phyloP scores from a whole-genome alignment of 305 asterid species.

The Nicotiana rustica region DNA sequence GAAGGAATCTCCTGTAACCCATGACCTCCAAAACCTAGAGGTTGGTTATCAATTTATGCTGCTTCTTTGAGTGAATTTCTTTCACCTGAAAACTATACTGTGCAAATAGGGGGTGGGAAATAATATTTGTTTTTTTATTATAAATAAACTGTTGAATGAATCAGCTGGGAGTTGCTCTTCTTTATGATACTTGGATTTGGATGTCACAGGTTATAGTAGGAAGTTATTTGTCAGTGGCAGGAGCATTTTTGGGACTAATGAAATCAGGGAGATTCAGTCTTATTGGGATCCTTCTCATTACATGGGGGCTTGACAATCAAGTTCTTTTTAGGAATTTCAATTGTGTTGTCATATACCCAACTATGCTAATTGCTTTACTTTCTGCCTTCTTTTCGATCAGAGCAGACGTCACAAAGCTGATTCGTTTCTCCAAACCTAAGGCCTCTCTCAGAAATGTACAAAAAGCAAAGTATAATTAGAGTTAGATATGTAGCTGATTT shows the following conservation, averaged over 20 bases:
- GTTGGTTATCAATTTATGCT: slow-evolving; percentile 44
- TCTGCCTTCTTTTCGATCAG: slow-evolving; percentile 61
- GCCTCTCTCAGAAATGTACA: slow-evolving; percentile 32
- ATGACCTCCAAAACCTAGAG: slow-evolving; percentile 73
- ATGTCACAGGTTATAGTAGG: slow-evolving; percentile 67
- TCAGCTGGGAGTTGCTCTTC: not conserved
- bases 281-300: slow-evolving; percentile 56
- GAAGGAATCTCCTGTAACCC: slow-evolving; percentile 34
- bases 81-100: too few relatives aligned
- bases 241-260: slow-evolving; percentile 64
- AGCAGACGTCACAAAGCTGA: slow-evolving; percentile 64
- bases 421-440: slow-evolving; percentile 43
- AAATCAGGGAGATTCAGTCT: slow-evolving; percentile 62
- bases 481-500: not conserved
- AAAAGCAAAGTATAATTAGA: slow-evolving; percentile 50
- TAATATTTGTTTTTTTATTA: too few relatives aligned
- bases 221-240: slow-evolving; percentile 69
- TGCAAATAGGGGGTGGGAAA: too few relatives aligned
- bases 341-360: slow-evolving; percentile 46
- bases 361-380: slow-evolving; percentile 57
- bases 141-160: too few relatives aligned
- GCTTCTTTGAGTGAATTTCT: not conserved
- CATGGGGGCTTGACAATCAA: slow-evolving; percentile 66
- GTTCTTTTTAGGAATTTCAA: slow-evolving; percentile 37
- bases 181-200: slow-evolving; percentile 8